Conservation (phyloP, 306 rosid species). For the Leucaena leucocephala region DNA sequence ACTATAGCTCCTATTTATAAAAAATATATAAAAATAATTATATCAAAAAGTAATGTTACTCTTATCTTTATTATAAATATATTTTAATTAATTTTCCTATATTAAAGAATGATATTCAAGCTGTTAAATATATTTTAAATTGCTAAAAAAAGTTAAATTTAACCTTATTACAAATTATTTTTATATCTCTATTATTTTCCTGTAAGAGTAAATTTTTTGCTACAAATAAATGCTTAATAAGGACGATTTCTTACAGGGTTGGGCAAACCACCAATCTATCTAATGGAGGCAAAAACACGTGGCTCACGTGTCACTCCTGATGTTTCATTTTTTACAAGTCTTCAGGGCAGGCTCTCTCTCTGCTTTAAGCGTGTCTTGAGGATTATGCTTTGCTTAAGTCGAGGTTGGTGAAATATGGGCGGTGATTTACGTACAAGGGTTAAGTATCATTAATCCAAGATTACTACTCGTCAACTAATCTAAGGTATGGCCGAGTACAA, state of each 20-base stretch:
- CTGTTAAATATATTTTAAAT: no score
- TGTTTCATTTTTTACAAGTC: neutral
- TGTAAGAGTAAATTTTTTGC: no score
- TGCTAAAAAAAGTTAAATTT: no score
- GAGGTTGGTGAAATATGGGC: conserved; percentile 11
- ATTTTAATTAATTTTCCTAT: no score
- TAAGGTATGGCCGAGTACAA: neutral
- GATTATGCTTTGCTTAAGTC: conserved; percentile 29
- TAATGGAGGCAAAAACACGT: conserved; percentile 1
- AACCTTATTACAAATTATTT: no score
- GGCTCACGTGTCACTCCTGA: neutral
- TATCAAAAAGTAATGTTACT: no score
- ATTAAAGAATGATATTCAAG: no score
- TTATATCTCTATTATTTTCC: no score
- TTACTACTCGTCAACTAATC: neutral
- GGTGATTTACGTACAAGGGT: conserved; percentile 9
- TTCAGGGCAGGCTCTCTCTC: neutral
- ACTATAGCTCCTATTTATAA: no score
- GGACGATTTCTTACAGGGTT: conserved; percentile 19
- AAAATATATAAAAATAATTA: no score
- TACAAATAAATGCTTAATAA: no score
- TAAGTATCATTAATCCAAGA: conserved; percentile 14
- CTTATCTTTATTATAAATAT: no score
- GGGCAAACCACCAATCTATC: neutral
- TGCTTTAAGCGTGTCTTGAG: neutral